A percentile compares a stretch with the other conserved stretches of the same genome.
phyloP scores from a whole-genome alignment of 1,284 basidiomycete species.

The Malassezia psittaci region DNA sequence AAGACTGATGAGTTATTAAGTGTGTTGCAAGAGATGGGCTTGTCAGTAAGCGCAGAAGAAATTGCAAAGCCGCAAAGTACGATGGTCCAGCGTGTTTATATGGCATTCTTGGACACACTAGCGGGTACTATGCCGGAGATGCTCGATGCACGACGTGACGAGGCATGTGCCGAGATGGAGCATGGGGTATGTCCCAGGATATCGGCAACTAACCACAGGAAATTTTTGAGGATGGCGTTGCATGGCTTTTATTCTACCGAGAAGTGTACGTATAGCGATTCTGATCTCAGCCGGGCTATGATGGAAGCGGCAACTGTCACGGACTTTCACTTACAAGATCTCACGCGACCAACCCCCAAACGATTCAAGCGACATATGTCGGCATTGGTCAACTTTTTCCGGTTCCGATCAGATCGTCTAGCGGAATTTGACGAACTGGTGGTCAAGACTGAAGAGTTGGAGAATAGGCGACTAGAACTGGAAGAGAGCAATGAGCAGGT shows the following conservation, averaged over 20 bases:
- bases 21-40: conserved; percentile 33
- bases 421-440: conserved; percentile 58
- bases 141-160: conserved; percentile 28
- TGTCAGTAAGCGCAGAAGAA: conserved; percentile 30
- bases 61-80: conserved; percentile 29
- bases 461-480: conserved; percentile 54
- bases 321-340: conserved; percentile 42
- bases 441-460: conserved; percentile 56
- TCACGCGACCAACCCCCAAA: conserved; percentile 39
- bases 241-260: conserved; percentile 37
- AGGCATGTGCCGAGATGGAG: conserved; percentile 22
- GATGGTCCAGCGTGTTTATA: conserved; percentile 30
- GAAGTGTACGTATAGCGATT: conserved; percentile 20
- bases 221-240: conserved; percentile 33
- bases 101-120: conserved; percentile 36
- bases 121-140: conserved; percentile 31
- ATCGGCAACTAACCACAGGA: conserved; percentile 2
- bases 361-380: conserved; percentile 43
- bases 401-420: conserved; percentile 44
- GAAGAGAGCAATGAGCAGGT: conserved; percentile 54
- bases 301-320: conserved; percentile 37
- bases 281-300: conserved; percentile 27
- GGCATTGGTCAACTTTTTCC: conserved; percentile 45
- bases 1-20: conserved; percentile 33
- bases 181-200: conserved; percentile 17